Conservation (phyloP, 2,329 filamentous ascomycete genomes). For the Dichotomopilus funicola region DNA sequence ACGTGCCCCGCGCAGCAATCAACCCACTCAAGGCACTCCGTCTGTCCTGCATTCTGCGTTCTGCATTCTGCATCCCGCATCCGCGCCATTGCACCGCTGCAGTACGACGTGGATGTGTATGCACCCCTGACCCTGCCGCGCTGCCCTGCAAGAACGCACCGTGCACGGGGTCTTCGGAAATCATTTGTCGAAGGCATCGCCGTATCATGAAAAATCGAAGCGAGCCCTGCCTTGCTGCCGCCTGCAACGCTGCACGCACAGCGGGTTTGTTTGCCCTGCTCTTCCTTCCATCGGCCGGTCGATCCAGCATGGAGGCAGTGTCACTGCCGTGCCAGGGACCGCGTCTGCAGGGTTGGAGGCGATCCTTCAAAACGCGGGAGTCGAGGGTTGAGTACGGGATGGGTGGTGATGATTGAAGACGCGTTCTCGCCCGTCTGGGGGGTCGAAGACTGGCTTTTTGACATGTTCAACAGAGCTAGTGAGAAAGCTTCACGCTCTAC, state of each 20-base stretch:
- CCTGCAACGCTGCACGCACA: neutral
- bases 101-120: neutral
- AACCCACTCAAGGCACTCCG: neutral
- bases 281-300: no score
- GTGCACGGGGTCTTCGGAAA: slow-evolving; percentile 2
- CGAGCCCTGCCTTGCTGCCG: neutral
- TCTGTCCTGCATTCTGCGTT: neutral
- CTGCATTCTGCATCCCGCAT: no score
- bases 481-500: no score
- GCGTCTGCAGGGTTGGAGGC: no score
- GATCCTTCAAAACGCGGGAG: slow-evolving; percentile 3
- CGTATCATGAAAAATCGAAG: neutral
- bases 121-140: neutral
- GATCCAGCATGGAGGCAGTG: no score
- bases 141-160: neutral
- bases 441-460: slow-evolving; percentile 8
- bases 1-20: no score
- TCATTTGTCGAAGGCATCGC: no score
- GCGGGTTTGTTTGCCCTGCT: no score
- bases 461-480: neutral
- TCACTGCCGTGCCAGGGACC: no score
- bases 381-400: neutral
- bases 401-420: neutral
- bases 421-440: neutral
- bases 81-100: neutral